These are phyloP conservation scores for Crithidia acanthocephali DNA, from an alignment of 208 protist genomes.

Conservation along the genomic window DNA sequence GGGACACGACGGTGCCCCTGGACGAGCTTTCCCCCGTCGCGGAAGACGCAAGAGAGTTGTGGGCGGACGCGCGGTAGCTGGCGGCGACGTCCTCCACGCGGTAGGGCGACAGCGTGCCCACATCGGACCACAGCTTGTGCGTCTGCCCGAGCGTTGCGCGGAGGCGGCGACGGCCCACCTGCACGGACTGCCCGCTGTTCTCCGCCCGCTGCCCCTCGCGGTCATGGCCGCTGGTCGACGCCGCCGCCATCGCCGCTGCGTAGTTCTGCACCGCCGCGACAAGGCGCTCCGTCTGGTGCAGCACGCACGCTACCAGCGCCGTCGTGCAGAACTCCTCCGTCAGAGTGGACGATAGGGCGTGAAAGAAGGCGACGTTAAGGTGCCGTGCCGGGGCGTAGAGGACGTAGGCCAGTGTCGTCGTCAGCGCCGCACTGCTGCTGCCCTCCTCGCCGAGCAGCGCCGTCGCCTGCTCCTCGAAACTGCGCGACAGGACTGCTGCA, in stretches of 20 bases:
- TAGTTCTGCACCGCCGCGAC: slow-evolving; percentile 78
- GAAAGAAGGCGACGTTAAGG: slow-evolving; percentile 20
- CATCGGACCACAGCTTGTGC: slow-evolving; percentile 40
- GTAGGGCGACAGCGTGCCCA: slow-evolving; percentile 58
- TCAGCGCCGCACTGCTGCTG: slow-evolving; percentile 6
- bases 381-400: slow-evolving; percentile 13
- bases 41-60: slow-evolving; percentile 19
- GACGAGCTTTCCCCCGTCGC: slow-evolving; percentile 1
- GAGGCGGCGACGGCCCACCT: slow-evolving; percentile 27
- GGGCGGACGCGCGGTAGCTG: slow-evolving; percentile 42
- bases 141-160: slow-evolving; percentile 14
- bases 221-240: slow-evolving; percentile 1
- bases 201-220: not conserved
- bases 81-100: slow-evolving; percentile 42
- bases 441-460: not conserved
- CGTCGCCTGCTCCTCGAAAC: not conserved
- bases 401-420: slow-evolving; percentile 26
- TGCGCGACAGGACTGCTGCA: slow-evolving; percentile 14
- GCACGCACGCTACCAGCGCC: slow-evolving; percentile 38
- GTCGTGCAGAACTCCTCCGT: slow-evolving; percentile 40
- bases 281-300: slow-evolving; percentile 55
- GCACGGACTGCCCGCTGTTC: slow-evolving; percentile 6
- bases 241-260: slow-evolving; percentile 41
- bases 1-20: slow-evolving; percentile 50
- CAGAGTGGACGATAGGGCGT: slow-evolving; percentile 11